phyloP scores from a whole-genome alignment of 2,329 filamentous ascomycete species.

The Nannizziopsis arthrosporioides region DNA sequence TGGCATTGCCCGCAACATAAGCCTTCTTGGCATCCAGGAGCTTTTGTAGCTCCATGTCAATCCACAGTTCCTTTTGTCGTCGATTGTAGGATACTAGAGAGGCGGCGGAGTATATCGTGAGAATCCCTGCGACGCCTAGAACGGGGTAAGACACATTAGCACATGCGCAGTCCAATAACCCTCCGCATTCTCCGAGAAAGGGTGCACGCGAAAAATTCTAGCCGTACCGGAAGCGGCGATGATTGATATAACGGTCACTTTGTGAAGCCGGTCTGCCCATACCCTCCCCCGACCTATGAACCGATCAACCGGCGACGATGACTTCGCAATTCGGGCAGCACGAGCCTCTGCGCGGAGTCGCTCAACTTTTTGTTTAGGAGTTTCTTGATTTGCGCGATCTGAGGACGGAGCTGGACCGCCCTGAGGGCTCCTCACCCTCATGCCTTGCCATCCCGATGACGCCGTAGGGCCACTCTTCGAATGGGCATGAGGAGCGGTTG shows the following conservation, averaged over 20 bases:
- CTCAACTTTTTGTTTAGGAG: slow-evolving; percentile 57
- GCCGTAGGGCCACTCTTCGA: slow-evolving; percentile 23
- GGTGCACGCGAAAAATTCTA: slow-evolving; percentile 7
- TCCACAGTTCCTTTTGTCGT: slow-evolving; percentile 50
- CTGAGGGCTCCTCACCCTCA: slow-evolving; percentile 14
- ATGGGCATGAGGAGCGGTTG: slow-evolving; percentile 39
- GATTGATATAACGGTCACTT: slow-evolving; percentile 47
- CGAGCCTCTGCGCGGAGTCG: slow-evolving; percentile 56
- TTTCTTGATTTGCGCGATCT: slow-evolving; percentile 37
- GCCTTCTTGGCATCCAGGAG: slow-evolving; percentile 35
- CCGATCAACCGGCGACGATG: slow-evolving; percentile 45
- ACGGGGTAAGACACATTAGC: background rate
- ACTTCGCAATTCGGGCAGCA: slow-evolving; percentile 51
- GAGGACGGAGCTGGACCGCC: slow-evolving; percentile 9
- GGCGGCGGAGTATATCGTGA: slow-evolving; percentile 52
- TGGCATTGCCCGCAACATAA: slow-evolving; percentile 31
- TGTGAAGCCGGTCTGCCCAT: slow-evolving; percentile 51
- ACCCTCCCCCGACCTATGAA: slow-evolving; percentile 42
- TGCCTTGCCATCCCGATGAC: slow-evolving; percentile 13
- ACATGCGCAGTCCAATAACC: background rate
- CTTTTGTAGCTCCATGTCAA: slow-evolving; percentile 38
- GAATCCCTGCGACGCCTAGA: slow-evolving; percentile 46
- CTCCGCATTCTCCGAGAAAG: background rate
- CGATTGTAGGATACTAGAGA: slow-evolving; percentile 59
- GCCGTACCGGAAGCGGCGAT: slow-evolving; percentile 49